Conservation (phyloP, 495 filamentous ascomycete genomes). For the Hyaloscypha hepaticicola region DNA sequence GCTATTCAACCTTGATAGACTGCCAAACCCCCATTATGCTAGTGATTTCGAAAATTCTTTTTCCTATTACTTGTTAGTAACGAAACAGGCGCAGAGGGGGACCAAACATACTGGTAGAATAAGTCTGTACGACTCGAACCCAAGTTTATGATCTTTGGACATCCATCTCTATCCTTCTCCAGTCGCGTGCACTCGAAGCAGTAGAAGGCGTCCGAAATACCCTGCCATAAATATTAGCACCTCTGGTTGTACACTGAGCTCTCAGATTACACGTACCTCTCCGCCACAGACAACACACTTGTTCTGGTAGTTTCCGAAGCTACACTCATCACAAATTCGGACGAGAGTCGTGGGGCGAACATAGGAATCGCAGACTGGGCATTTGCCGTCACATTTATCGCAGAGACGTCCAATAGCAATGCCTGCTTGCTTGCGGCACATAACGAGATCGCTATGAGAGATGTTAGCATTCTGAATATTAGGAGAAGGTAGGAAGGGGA, state of each 20-base stretch:
- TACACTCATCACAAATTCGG: conserved; percentile 98
- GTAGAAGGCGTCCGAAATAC: conserved; percentile 99
- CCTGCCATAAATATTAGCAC: conserved; percentile 38
- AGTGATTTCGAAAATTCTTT: conserved; percentile 66
- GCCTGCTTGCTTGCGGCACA: conserved; percentile 99
- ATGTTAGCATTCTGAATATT: conserved; percentile 35
- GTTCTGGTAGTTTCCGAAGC: conserved; percentile 99
- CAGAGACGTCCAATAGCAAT: conserved; percentile 98
- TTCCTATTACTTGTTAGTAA: conserved; percentile 16
- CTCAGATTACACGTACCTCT: conserved; percentile 49
- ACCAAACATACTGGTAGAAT: conserved; percentile 66
- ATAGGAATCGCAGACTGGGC: conserved; percentile 97
- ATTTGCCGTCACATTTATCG: conserved; percentile 99
- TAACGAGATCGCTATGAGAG: conserved; percentile 82
- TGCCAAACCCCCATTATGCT: conserved; percentile 13
- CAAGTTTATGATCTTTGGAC: conserved; percentile 99
- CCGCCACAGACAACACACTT: conserved; percentile 99
- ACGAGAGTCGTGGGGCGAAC: conserved; percentile 96
- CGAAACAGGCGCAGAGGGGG: not conserved
- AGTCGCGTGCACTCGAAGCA: conserved; percentile 98
- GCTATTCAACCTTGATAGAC: conserved; percentile 14
- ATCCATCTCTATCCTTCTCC: conserved; percentile 96
- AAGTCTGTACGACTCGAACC: conserved; percentile 94
- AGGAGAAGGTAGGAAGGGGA: conserved; percentile 27
- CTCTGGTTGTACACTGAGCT: not conserved